A percentile compares a stretch with the other conserved stretches of the same genome.
Evolutionary conservation across 441 rosid species (phyloP).

Genomic region (Populus hybrid): DNA sequence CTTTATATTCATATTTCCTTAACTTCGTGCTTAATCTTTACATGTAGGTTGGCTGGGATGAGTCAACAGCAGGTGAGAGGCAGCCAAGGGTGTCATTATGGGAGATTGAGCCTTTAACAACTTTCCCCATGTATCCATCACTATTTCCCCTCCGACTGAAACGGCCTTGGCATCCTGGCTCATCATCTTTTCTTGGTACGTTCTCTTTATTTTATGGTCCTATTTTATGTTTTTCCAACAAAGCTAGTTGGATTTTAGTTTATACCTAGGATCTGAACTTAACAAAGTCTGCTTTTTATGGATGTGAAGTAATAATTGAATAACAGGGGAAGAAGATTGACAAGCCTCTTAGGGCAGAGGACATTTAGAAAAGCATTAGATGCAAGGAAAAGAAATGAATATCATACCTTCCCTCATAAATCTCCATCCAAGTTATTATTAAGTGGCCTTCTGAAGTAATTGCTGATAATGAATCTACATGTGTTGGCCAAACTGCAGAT

Average conservation of each 20-base stretch:
- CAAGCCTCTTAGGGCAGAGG: neutral
- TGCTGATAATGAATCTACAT: neutral
- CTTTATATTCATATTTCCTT: neutral
- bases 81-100: conserved; percentile 91
- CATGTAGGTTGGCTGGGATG: conserved; percentile 96
- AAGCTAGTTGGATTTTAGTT: neutral
- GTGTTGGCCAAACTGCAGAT: neutral
- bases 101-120: conserved; percentile 96
- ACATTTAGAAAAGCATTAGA: neutral
- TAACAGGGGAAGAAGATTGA: neutral
- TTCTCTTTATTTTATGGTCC: neutral
- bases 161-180: conserved; percentile 50
- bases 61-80: conserved; percentile 93
- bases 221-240: neutral
- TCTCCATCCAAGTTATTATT: neutral
- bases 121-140: conserved; percentile 95
- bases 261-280: conserved; percentile 1
- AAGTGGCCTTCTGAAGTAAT: neutral
- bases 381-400: neutral
- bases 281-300: neutral
- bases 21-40: neutral
- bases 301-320: neutral
- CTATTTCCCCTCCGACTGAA: conserved; percentile 80
- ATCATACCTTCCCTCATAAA: neutral
- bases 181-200: conserved; percentile 28